Percentiles rank a stretch among this genome's conserved stretches.
Conservation (phyloP, 176 grass and related monocot species). For the Aegilops tauschii region DNA sequence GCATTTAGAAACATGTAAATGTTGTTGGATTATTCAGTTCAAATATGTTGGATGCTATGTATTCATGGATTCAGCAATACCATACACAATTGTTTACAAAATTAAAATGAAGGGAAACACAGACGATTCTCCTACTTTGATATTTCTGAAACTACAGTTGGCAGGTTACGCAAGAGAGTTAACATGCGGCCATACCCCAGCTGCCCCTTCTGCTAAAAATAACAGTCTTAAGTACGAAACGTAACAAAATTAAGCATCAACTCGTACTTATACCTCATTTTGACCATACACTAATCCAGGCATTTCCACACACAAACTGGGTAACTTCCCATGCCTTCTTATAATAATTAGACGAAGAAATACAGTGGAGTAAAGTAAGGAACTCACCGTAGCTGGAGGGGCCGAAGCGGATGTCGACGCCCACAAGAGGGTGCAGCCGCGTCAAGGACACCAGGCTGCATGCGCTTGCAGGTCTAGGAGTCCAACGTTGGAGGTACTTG, state of each 20-base stretch:
- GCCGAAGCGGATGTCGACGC: conserved; percentile 78
- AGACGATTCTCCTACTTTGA: conserved; percentile 54
- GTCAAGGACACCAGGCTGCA: conserved; percentile 41
- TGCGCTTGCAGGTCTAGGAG: too few species aligned
- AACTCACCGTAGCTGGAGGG: conserved; percentile 62
- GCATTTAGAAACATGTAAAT: neutral
- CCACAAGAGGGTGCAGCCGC: conserved; percentile 10
- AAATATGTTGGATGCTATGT: neutral
- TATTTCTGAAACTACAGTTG: conserved; percentile 69
- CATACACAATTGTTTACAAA: neutral
- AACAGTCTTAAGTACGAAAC: conserved; percentile 29
- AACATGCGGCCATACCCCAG: conserved; percentile 68
- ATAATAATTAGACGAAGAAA: neutral
- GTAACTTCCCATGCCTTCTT: too few species aligned
- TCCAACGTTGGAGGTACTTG: too few species aligned
- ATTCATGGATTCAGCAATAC: neutral
- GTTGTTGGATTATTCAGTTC: neutral
- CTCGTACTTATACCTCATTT: conserved; percentile 50
- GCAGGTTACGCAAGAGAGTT: conserved; percentile 49
- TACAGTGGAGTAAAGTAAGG: neutral
- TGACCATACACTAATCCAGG: neutral
- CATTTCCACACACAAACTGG: neutral
- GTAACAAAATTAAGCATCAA: neutral
- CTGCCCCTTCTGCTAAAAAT: conserved; percentile 83
- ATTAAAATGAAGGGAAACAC: neutral